Conservation (phyloP, 2,329 filamentous ascomycete species). For the Exophiala sp. region DNA sequence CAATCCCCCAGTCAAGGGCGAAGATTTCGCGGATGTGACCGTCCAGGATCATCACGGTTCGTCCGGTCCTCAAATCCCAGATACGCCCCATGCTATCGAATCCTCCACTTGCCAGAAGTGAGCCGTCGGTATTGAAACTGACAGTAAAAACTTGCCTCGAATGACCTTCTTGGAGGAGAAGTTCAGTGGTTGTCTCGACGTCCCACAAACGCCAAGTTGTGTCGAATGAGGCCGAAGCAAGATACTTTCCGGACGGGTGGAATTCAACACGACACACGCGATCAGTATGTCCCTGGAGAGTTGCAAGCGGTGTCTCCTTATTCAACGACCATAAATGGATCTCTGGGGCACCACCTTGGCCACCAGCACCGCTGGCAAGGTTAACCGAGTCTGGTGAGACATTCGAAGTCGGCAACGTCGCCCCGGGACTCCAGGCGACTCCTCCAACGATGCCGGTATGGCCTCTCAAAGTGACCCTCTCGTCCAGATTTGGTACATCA, state of each 20-base stretch:
- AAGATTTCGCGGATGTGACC: slow-evolving; percentile 91
- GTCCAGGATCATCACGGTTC: slow-evolving; percentile 93
- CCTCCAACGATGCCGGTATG: slow-evolving; percentile 88
- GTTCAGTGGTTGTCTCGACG: slow-evolving; percentile 73
- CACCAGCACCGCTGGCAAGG: slow-evolving; percentile 64
- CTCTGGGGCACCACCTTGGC: slow-evolving; percentile 69
- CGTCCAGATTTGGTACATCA: slow-evolving; percentile 72
- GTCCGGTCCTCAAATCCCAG: slow-evolving; percentile 88
- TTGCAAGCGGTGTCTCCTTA: slow-evolving; percentile 77
- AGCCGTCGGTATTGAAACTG: slow-evolving; percentile 85
- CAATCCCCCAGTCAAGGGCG: slow-evolving; percentile 82
- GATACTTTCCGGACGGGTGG: slow-evolving; percentile 81
- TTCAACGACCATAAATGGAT: slow-evolving; percentile 86
- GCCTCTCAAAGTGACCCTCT: slow-evolving; percentile 68
- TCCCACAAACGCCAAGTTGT: slow-evolving; percentile 98
- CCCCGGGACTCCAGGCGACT: slow-evolving; percentile 79
- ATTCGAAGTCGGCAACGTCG: slow-evolving; percentile 64
- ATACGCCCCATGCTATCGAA: slow-evolving; percentile 90
- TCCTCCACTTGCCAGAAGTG: slow-evolving; percentile 82
- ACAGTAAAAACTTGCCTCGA: slow-evolving; percentile 88
- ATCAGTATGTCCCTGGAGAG: slow-evolving; percentile 73
- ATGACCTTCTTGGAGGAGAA: slow-evolving; percentile 88
- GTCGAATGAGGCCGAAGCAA: slow-evolving; percentile 91
- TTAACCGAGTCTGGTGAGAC: slow-evolving; percentile 72
- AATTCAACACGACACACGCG: slow-evolving; percentile 91